Percentiles rank a stretch among this genome's conserved stretches.
phyloP scores from a whole-genome alignment of 768 basidiomycete species.

The Cubamyces lactineus region DNA sequence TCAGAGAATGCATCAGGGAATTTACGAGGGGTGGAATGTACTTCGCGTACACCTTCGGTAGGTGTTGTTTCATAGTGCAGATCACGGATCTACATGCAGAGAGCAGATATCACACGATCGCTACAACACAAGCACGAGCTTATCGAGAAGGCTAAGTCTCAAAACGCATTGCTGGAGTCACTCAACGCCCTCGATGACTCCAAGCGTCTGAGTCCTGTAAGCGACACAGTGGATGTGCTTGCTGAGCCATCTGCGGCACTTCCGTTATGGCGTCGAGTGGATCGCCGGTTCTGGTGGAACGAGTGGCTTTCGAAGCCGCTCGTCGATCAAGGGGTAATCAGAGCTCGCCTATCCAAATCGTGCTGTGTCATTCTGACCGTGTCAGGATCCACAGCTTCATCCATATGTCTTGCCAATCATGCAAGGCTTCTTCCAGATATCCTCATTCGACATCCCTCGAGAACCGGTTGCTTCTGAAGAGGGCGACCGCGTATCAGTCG shows the following conservation, averaged over 20 bases:
- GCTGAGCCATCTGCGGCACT: constrained; percentile 76
- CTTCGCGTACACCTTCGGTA: constrained; percentile 86
- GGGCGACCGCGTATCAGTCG: constrained; percentile 49
- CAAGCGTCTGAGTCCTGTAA: constrained; percentile 31
- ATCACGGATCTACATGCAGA: not conserved
- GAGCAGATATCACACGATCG: constrained; percentile 78
- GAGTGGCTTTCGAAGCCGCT: constrained; percentile 85
- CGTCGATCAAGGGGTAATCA: constrained; percentile 79
- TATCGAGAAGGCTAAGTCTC: constrained; percentile 55
- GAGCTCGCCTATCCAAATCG: not conserved
- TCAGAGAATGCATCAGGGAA: constrained; percentile 76
- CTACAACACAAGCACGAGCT: constrained; percentile 80
- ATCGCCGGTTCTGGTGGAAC: constrained; percentile 96
- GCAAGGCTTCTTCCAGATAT: constrained; percentile 88
- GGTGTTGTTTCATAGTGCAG: constrained; percentile 16
- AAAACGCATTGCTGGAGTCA: constrained; percentile 61
- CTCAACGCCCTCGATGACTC: constrained; percentile 52
- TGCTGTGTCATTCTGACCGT: not conserved
- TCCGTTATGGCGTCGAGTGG: constrained; percentile 90
- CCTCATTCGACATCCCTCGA: constrained; percentile 65
- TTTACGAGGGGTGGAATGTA: constrained; percentile 89
- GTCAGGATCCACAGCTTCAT: constrained; percentile 59
- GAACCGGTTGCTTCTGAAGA: constrained; percentile 45
- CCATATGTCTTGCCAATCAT: constrained; percentile 88
- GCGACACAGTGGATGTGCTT: constrained; percentile 52